Percentiles rank a stretch among this genome's conserved stretches.
phyloP scores from a whole-genome alignment of 495 filamentous ascomycete species.

The Penicillium cataractarum region DNA sequence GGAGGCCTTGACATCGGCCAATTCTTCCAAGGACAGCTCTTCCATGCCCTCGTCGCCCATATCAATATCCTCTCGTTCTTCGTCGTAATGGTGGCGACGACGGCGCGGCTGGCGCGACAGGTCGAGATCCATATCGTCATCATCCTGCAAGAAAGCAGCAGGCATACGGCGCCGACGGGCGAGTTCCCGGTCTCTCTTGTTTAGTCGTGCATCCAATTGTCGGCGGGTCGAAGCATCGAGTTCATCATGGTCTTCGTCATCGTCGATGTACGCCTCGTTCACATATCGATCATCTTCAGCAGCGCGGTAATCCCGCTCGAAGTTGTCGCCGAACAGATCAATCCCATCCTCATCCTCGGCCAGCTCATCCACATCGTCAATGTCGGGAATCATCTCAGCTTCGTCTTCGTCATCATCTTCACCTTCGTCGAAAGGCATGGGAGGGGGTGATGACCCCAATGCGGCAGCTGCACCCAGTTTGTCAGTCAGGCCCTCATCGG shows the following conservation, averaged over 20 bases:
- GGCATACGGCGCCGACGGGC: slow-evolving; percentile 75
- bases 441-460: slow-evolving; percentile 47
- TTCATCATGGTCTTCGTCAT: slow-evolving; percentile 77
- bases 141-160: slow-evolving; percentile 81
- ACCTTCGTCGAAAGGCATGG: slow-evolving; percentile 58
- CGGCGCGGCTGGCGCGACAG: slow-evolving; percentile 80
- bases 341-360: slow-evolving; percentile 94
- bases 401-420: slow-evolving; percentile 81
- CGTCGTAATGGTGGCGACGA: slow-evolving; percentile 85
- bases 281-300: slow-evolving; percentile 67
- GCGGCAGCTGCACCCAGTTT: slow-evolving; percentile 24
- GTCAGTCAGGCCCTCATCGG: slow-evolving; percentile 27
- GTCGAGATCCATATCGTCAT: slow-evolving; percentile 84
- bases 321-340: slow-evolving; percentile 89
- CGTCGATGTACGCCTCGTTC: slow-evolving; percentile 71
- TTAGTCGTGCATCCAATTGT: slow-evolving; percentile 80
- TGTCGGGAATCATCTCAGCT: slow-evolving; percentile 72
- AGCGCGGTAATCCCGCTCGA: slow-evolving; percentile 79
- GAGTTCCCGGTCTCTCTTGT: slow-evolving; percentile 80
- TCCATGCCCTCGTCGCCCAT: slow-evolving; percentile 93
- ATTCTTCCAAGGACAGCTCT: slow-evolving; percentile 87
- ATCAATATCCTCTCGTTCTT: slow-evolving; percentile 85
- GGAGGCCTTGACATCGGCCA: slow-evolving; percentile 91
- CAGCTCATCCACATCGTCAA: slow-evolving; percentile 94
- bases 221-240: slow-evolving; percentile 70